Base-by-base conservation (phyloP, 202 grass and related monocot species). In the Carex sylvatica region DNA sequence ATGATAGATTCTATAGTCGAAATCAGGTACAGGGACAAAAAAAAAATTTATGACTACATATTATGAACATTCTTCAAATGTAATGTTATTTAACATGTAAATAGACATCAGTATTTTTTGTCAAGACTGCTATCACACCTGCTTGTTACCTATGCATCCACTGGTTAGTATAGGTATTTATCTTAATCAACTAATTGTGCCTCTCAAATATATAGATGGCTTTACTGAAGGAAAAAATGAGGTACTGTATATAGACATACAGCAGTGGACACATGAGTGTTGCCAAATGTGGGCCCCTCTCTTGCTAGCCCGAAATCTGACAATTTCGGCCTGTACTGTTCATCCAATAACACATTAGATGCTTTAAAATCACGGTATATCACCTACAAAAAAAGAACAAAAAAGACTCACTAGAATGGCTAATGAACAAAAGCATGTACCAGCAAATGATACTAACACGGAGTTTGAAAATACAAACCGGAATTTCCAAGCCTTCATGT, bases 351-450 rank as follows among this genome's bases (percentile, higher is more conserved):
- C 9, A 94, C 51, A 65, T 94, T 94, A 4, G 92, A 94, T 74
- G 92, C 89, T 86, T 94, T 91, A 44, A 94, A 91, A 81, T 94
- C 89, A 24, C 92, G 92, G 66, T 89, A 94, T 82, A 94, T 94
- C 19, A 94, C 76, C 91, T 93, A 61, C 3, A 66, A 75, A 70
- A 84, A 40, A 12, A 28, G 22, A 86, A 66, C 19, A 35, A 68
- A 19, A 83, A 42, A 62, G 42, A 61, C 20, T 38, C 20, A 69
- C 68, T 18, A 78, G 0, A 40, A 71, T 47, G 11, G 16, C 23
- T 35, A 31, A 19, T 18, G 3, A 56, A 70, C 47, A 28, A 28
- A 82, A 38, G 33, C 38, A 80, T 66, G 12, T 44, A 47, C 58
- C 59, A 64, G 19, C 6, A 66, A 81, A 49, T 74, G 44, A 28